A percentile compares a stretch with the other conserved stretches of the same genome.
Conservation (phyloP, 768 basidiomycete species). For the Holtermanniella nyarrowii region DNA sequence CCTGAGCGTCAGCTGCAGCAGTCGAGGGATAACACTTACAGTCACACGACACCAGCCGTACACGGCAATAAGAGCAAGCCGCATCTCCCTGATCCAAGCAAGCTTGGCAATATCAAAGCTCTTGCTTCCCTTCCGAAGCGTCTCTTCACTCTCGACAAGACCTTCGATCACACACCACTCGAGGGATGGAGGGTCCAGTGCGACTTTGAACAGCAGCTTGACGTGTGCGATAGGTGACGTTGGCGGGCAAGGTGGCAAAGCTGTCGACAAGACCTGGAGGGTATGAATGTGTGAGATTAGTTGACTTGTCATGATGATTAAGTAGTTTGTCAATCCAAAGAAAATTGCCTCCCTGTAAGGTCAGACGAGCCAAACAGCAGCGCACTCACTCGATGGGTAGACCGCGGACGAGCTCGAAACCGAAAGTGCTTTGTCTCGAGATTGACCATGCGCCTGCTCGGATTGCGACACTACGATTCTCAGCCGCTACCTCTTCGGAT, state of each 20-base stretch:
- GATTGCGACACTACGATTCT: constrained; percentile 22
- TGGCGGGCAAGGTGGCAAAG: constrained; percentile 32
- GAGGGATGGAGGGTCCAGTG: constrained; percentile 21
- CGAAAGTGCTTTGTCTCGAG: constrained; percentile 17
- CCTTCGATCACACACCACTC: constrained; percentile 14
- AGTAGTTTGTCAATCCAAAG: constrained; percentile 32
- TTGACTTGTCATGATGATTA: constrained; percentile 27
- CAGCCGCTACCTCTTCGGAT: not conserved
- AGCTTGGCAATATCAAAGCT: constrained; percentile 38
- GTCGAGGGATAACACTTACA: constrained; percentile 13
- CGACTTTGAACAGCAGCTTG: constrained; percentile 21
- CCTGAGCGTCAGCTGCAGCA: constrained; percentile 12
- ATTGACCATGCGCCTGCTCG: constrained; percentile 31
- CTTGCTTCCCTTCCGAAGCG: constrained; percentile 33
- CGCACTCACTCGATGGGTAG: constrained; percentile 35
- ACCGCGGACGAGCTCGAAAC: constrained; percentile 23
- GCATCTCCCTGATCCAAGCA: constrained; percentile 36
- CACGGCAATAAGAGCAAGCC: constrained; percentile 33
- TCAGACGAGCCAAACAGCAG: not conserved
- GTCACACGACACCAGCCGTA: constrained; percentile 39
- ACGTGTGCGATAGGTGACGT: constrained; percentile 24
- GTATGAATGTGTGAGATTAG: constrained; percentile 45
- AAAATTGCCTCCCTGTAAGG: constrained; percentile 32
- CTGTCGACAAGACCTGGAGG: constrained; percentile 60
- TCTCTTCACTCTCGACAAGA: constrained; percentile 20